These are phyloP conservation scores for Pyronema domesticum DNA, from an alignment of 495 filamentous ascomycete species.

Conservation along the genomic window DNA sequence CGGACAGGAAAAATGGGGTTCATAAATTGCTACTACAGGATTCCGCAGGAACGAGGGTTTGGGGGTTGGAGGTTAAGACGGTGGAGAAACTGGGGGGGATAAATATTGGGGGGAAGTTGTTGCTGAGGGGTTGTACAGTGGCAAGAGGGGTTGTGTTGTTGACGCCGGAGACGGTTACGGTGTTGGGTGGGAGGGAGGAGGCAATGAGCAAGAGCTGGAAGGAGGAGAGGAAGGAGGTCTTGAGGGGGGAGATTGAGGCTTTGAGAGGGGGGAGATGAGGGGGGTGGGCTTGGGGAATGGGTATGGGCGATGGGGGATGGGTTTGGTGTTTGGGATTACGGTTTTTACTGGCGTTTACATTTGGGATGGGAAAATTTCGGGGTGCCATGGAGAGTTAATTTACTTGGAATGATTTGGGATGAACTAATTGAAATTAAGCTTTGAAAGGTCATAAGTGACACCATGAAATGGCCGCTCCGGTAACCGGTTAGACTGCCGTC, in stretches of 20 bases:
- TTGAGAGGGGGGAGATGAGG: conserved; percentile 40
- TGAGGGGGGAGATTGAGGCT: conserved; percentile 41
- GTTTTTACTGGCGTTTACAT: no score
- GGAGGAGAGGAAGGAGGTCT: conserved; percentile 47
- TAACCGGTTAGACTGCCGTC: no score
- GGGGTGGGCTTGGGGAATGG: conserved; percentile 43
- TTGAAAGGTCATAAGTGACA: no score
- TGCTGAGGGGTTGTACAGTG: conserved; percentile 48
- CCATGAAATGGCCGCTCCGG: no score
- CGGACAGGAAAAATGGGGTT: conserved; percentile 33
- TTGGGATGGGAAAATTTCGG: no score
- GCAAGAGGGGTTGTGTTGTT: conserved; percentile 64
- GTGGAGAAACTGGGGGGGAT: conserved; percentile 49
- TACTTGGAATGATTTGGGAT: no score
- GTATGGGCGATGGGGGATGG: no score
- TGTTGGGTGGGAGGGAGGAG: conserved; percentile 82
- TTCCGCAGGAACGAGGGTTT: conserved; percentile 46
- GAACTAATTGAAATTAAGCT: no score
- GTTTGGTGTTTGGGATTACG: conserved; percentile 9
- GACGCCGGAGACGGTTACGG: conserved; percentile 39
- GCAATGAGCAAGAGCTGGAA: conserved; percentile 58
- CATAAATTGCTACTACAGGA: conserved; percentile 77
- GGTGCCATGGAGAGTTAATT: no score
- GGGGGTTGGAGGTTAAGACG: conserved; percentile 52
- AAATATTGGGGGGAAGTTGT: conserved; percentile 61